Evolutionary conservation across 1,284 basidiomycete genomes (phyloP), one percentile per base, ranked within the genome.

Genomic region (Ceratorhiza oryzae-sativae): DNA sequence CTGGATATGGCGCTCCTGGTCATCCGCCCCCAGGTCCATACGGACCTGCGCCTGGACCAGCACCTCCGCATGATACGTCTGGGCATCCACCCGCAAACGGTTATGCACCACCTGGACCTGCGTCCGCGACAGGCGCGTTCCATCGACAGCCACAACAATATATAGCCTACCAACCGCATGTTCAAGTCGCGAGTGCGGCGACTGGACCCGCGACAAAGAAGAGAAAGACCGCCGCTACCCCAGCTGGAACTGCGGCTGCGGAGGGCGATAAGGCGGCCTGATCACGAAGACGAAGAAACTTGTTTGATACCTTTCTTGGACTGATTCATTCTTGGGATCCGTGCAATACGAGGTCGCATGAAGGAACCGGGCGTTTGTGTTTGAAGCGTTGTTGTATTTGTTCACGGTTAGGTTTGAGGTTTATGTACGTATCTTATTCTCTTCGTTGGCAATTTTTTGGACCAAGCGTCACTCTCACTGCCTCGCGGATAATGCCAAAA

Each of bases 241-340:
- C n/a, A n/a, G n/a, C n/a, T n/a, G n/a, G n/a, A n/a, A 20, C 62
- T 3, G 53, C 36, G 27, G 20, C 36, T 56, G 56, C 56, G 3
- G 34, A 39, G 18, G 51, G 51, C n/a, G 63, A 68, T 3, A 68
- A 68, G 49, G n/a, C 63, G 10, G 12, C 63, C 1, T 51, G 51
- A 13, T 10, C 42, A 27, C 18, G 27, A 13, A n/a, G 34, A 55
- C n/a, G n/a, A 9, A 9, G 18, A 3, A 2, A 12, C 1, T 3
- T 27, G 6, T 53, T 27, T 20, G 27, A 13, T 25, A 30, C 9
- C 20, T 53, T 53, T 10, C 25, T 53, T 30, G 49, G 49, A 10
- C 30, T 53, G 49, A 53, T 53, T 30, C 25, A 30, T 30, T 53
- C 49, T 20, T 53, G 49, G 49, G 49, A 53, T 53, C 20, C n/a